Base-by-base conservation (phyloP, 2,329 filamentous ascomycete species). In the Didymella sp. region DNA sequence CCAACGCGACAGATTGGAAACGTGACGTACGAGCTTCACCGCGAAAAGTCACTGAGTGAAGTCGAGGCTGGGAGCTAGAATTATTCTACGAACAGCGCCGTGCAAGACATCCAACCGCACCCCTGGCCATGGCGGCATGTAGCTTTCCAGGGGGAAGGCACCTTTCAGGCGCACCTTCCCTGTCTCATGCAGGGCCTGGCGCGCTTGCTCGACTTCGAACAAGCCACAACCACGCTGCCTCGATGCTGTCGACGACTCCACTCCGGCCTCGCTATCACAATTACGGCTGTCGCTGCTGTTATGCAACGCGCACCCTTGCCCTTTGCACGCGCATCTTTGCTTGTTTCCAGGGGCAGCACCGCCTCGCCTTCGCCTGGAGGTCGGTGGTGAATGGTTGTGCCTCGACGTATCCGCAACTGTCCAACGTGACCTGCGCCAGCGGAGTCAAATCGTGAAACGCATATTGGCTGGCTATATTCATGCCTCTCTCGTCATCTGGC, bases 111-210 rank as follows among this genome's bases (percentile, higher is more conserved):
- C 54, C 37, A 48, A 57, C 43, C 33, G 30, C 54, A 52, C 54
- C 48, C 54, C 54, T 57, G 48, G 48, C 54, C 47, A 40, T 48
- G 25, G 54, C 54, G 37, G 43, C 9, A 25, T 57, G 48, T 44
- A 42, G 48, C 51, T 49, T 33, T 30, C 43, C 54, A 57, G 54
- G 54, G 54, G 54, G 54, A 52, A 57, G 49, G 42, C 42, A 33
- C 35, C 40, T 27, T 57, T 52, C 31, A 44, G 48, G 37, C 48
- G 48, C 54, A 43, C 54, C 54, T 57, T 49, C 54, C 54, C 54
- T 57, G 54, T 49, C 54, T 44, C 54, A 57, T 57, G 54, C 54
- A 57, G 48, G 54, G 54, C 27, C 47, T 30, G 50, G 42, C 42
- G 50, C 50, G 47, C 54, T 51, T 51, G 28, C 21, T 38, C 33